phyloP scores from a whole-genome alignment of 495 filamentous ascomycete genomes.

The Penicillium arizonense region DNA sequence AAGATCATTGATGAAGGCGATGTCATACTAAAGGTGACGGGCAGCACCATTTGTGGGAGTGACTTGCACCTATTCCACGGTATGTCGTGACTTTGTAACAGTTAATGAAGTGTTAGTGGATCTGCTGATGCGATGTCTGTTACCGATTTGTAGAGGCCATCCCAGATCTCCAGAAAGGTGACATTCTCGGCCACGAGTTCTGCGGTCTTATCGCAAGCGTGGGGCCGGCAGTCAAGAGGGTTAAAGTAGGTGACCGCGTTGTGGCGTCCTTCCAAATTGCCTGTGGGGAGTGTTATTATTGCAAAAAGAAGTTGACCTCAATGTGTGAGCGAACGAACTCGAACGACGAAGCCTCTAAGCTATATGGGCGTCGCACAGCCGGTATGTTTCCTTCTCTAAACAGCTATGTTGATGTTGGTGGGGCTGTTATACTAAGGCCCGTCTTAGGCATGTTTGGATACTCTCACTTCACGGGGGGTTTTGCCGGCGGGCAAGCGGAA shows the following conservation, averaged over 20 bases:
- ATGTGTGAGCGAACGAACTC: constrained; percentile 79
- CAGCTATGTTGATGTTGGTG: not conserved
- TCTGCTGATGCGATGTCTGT: constrained; percentile 3
- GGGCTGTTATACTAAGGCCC: not conserved
- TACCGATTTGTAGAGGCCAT: constrained; percentile 9
- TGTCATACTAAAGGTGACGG: constrained; percentile 77
- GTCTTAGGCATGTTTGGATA: constrained; percentile 49
- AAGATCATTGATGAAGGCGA: constrained; percentile 66
- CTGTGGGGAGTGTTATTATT: constrained; percentile 67
- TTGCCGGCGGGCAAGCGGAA: constrained; percentile 87
- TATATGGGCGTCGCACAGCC: constrained; percentile 73
- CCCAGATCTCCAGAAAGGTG: constrained; percentile 58
- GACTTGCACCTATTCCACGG: constrained; percentile 76
- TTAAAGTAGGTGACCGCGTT: constrained; percentile 73
- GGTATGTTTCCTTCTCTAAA: constrained; percentile 47
- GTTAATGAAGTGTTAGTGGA: not conserved
- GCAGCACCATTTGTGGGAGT: constrained; percentile 75
- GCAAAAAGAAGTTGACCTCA: constrained; percentile 69
- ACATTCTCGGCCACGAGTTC: constrained; percentile 90
- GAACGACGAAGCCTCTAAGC: constrained; percentile 62
- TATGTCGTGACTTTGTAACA: not conserved
- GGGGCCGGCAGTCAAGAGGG: constrained; percentile 56
- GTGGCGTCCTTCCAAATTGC: constrained; percentile 88
- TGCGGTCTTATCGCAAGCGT: constrained; percentile 75
- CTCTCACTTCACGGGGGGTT: constrained; percentile 76